A percentile compares a stretch with the other conserved stretches of the same genome.
phyloP scores from a whole-genome alignment of 805 yeast genomes.

The Wickerhamomyces tratensis region DNA sequence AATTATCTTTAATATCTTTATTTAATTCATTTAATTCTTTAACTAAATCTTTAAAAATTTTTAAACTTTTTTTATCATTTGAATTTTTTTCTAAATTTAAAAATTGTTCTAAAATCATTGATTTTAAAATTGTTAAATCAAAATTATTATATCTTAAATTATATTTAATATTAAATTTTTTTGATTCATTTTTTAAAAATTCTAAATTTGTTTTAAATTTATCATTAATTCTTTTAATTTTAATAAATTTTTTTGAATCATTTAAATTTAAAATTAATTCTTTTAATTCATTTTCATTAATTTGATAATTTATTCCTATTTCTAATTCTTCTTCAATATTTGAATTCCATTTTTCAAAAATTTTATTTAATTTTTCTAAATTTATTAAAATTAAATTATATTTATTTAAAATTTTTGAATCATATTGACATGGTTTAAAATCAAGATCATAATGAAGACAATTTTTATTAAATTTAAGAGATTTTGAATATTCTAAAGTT shows the following conservation, averaged over 20 bases:
- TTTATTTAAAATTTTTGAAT: slow-evolving; percentile 44
- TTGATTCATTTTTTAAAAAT: slow-evolving; percentile 8
- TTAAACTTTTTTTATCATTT: slow-evolving; percentile 2
- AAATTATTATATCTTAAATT: slow-evolving; percentile 11
- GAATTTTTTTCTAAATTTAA: slow-evolving; percentile 14
- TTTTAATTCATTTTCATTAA: slow-evolving; percentile 32
- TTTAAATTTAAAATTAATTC: slow-evolving; percentile 27
- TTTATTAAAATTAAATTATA: slow-evolving; percentile 23
- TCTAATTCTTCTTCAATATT: slow-evolving; percentile 24
- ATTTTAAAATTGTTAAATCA: slow-evolving; percentile 22
- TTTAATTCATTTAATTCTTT: slow-evolving; percentile 8
- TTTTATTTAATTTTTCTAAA: slow-evolving; percentile 31
- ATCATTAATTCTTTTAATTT: slow-evolving; percentile 13
- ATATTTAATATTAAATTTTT: slow-evolving; percentile 11
- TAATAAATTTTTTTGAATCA: slow-evolving; percentile 10
- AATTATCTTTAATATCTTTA: slow-evolving; percentile 12
- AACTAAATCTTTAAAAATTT: slow-evolving; percentile 18
- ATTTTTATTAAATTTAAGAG: slow-evolving; percentile 43
- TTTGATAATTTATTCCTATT: slow-evolving; percentile 12
- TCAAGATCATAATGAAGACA: slow-evolving; percentile 80
- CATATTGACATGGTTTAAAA: slow-evolving; percentile 42
- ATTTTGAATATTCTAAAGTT: slow-evolving; percentile 40
- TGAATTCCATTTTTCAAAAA: slow-evolving; percentile 30
- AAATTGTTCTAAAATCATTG: slow-evolving; percentile 32
- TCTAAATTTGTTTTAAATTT: slow-evolving; percentile 11